These are phyloP conservation scores for Pyrenochaeta sp. DNA, from an alignment of 2,329 filamentous ascomycete genomes.

Conservation along the genomic window DNA sequence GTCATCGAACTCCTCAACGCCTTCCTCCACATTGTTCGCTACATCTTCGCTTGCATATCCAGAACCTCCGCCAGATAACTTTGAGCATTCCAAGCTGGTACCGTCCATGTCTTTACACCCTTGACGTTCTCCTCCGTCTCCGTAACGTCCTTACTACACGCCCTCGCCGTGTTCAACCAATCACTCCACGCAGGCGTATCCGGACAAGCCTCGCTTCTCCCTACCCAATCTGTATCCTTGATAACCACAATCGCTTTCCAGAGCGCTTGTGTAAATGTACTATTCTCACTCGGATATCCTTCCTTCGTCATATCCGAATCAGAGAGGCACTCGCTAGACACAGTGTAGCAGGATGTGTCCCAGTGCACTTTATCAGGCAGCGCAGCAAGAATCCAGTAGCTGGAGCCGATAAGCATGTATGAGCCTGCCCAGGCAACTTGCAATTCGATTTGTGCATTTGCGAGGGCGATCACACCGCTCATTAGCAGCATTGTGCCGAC, in stretches of 20 bases:
- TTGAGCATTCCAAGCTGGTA: conserved; percentile 48
- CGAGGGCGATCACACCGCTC: conserved; percentile 61
- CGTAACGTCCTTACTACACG: conserved; percentile 24
- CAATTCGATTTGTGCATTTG: conserved; percentile 57
- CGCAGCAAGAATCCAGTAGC: conserved; percentile 62
- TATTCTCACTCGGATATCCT: conserved; percentile 40
- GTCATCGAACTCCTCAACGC: too few relatives aligned
- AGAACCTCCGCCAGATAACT: conserved; percentile 27
- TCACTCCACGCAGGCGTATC: conserved; percentile 52
- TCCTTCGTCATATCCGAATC: conserved; percentile 47
- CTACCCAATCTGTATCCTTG: conserved; percentile 55
- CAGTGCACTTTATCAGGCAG: conserved; percentile 57
- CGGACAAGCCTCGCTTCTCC: conserved; percentile 50
- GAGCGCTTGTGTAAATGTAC: conserved; percentile 57
- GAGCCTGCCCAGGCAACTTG: conserved; percentile 60
- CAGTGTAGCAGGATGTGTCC: conserved; percentile 56
- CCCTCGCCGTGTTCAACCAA: conserved; percentile 51
- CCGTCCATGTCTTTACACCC: conserved; percentile 37
- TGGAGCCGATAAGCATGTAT: conserved; percentile 60
- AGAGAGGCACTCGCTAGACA: conserved; percentile 48
- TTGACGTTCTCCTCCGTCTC: conserved; percentile 12
- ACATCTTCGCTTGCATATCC: conserved; percentile 23
- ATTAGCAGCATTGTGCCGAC: conserved; percentile 61
- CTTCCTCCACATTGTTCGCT: too few relatives aligned
- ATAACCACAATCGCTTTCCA: conserved; percentile 60